A percentile compares a stretch with the other conserved stretches of the same genome.
These are phyloP conservation scores for Nectriaceae sp. DNA, from an alignment of 2,329 filamentous ascomycete genomes.

Conservation along the genomic window DNA sequence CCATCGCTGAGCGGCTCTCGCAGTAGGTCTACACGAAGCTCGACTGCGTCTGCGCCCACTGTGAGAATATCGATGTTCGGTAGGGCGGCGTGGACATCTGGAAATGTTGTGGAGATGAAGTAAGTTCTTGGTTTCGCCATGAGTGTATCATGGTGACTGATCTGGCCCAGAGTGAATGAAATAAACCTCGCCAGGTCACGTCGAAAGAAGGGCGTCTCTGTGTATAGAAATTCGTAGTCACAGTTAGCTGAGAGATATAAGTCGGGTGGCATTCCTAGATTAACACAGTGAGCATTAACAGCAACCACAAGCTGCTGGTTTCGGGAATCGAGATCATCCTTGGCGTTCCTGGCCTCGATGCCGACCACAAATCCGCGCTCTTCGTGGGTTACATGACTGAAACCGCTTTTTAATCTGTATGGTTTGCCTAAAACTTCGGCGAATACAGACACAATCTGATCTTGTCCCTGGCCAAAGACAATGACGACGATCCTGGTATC, in stretches of 20 bases:
- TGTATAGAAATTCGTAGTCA: conserved; percentile 88
- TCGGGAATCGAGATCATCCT: conserved; percentile 58
- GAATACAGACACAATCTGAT: conserved; percentile 72
- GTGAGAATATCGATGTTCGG: conserved; percentile 86
- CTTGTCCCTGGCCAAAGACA: conserved; percentile 70
- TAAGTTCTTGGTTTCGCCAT: conserved; percentile 78
- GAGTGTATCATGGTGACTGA: conserved; percentile 74
- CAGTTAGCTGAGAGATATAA: conserved; percentile 65
- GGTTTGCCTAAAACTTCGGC: conserved; percentile 79
- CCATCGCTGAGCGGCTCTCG: conserved; percentile 69
- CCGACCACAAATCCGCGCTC: conserved; percentile 70
- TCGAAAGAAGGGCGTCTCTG: conserved; percentile 69
- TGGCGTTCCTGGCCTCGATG: conserved; percentile 58
- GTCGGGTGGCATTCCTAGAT: conserved; percentile 70
- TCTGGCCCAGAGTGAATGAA: conserved; percentile 77
- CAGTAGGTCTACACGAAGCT: conserved; percentile 80
- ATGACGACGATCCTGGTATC: conserved; percentile 65
- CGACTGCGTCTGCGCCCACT: conserved; percentile 82
- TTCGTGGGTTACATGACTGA: conserved; percentile 54
- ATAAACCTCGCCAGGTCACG: conserved; percentile 78
- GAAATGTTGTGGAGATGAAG: conserved; percentile 86
- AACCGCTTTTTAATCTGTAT: conserved; percentile 58
- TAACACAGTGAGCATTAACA: conserved; percentile 77
- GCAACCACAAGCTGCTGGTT: conserved; percentile 62
- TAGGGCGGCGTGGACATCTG: conserved; percentile 78